A percentile compares a stretch with the other conserved stretches of the same genome.
Evolutionary conservation across 495 filamentous ascomycete species (phyloP).

Genomic region (Lophiostoma macrostomum): DNA sequence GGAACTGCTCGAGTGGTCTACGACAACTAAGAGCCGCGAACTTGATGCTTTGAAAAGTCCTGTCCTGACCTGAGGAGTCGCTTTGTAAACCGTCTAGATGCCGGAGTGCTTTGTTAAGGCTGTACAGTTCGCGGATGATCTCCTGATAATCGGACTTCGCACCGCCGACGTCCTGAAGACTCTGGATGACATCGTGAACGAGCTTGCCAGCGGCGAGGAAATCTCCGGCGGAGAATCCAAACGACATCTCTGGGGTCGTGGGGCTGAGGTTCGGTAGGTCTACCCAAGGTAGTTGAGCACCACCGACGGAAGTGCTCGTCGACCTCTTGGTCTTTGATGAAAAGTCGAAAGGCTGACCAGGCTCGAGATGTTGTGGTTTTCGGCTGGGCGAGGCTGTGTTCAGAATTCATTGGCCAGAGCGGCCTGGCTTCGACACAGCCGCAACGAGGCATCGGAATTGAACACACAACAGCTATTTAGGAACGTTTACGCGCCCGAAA

Average conservation of each 20-base stretch:
- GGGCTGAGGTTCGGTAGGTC: too few relatives aligned
- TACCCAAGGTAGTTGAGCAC: too few relatives aligned
- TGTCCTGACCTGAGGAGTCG: neutral
- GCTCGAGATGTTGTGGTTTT: too few relatives aligned
- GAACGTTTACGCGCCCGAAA: too few relatives aligned
- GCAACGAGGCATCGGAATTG: too few relatives aligned
- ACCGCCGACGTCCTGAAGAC: neutral
- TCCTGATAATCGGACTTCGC: neutral
- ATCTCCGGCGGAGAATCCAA: constrained; percentile 1
- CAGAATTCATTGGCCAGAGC: too few relatives aligned
- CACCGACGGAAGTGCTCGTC: too few relatives aligned
- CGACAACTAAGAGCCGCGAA: neutral
- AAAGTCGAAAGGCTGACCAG: too few relatives aligned
- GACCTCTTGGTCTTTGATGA: too few relatives aligned
- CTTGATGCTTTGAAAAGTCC: neutral
- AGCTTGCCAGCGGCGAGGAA: neutral
- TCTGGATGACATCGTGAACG: neutral
- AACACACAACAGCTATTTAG: too few relatives aligned
- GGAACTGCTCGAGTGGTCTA: neutral
- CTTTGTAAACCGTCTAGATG: neutral
- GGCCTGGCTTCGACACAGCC: too few relatives aligned
- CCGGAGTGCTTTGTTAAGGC: neutral
- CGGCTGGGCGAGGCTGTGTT: too few relatives aligned
- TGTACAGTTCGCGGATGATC: neutral
- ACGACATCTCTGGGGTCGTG: neutral